Evolutionary conservation across 768 basidiomycete species (phyloP).

Genomic region (Calocera viscosa): DNA sequence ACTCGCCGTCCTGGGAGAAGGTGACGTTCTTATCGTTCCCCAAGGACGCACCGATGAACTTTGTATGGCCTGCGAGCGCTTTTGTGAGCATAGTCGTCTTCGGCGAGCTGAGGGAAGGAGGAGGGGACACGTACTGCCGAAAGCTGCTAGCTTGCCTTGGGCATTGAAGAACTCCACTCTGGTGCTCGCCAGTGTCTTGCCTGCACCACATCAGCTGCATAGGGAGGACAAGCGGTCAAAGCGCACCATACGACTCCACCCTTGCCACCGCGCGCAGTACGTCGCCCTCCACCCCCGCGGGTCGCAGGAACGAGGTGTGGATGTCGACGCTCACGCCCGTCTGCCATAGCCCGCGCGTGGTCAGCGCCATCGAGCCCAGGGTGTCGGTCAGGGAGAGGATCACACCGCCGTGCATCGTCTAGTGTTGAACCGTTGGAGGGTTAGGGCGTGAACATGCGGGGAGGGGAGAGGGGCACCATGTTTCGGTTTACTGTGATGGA

Average conservation of each 20-base stretch:
- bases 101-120: too few relatives aligned
- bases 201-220: constrained; percentile 28
- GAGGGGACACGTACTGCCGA: constrained; percentile 50
- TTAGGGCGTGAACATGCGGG: neutral
- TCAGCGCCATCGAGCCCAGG: constrained; percentile 71
- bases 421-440: neutral
- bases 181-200: constrained; percentile 69
- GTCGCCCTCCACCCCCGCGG: constrained; percentile 61
- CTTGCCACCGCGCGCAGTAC: constrained; percentile 49
- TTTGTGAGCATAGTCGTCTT: too few relatives aligned
- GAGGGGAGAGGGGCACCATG: constrained; percentile 38
- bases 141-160: constrained; percentile 59
- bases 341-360: constrained; percentile 71
- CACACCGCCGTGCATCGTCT: constrained; percentile 67
- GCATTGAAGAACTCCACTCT: constrained; percentile 61
- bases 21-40: constrained; percentile 57
- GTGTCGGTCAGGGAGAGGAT: constrained; percentile 75
- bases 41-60: constrained; percentile 63
- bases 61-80: constrained; percentile 59
- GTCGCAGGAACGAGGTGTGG: constrained; percentile 61
- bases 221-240: neutral
- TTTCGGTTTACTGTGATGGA: constrained; percentile 57
- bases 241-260: constrained; percentile 27
- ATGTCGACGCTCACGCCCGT: constrained; percentile 76
- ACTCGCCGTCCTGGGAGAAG: constrained; percentile 67